Base-by-base conservation (phyloP, 1,284 basidiomycete genomes). In the Xerocomus amazonicus region DNA sequence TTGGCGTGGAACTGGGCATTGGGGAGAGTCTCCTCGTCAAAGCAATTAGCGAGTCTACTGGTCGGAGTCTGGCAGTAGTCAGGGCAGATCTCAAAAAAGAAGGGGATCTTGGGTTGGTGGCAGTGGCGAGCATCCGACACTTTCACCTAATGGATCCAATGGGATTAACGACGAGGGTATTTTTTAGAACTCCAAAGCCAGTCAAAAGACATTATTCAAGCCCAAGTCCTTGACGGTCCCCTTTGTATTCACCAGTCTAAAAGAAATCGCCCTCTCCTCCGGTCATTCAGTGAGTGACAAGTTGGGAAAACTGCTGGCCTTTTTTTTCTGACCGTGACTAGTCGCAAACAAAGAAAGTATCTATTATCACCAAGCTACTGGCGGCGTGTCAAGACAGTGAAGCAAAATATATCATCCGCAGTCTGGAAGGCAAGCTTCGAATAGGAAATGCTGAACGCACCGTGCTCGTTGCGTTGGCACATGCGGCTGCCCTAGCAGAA, bases 381-480 rank as follows among this genome's bases (percentile, higher is more conserved):
- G 92, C 95, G 2, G 87, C 92, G 5, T 99, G 95, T 63, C 86
- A 92, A 62, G 90, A 85, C 40, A 77, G 82, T 35, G 87, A 91
- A 65, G 94, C 96, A 19, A 99, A 98, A 68, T 99, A 96, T 67
- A 90, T 99, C 55, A 88, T 99, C 46, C 87, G 97, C 43, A 93
- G 90, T 67, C 71, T 99, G 57, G 96, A 98, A 71, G 97, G 97
- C 49, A 99, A 99, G 70, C 80, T 99, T 33, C 84, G 97, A 6
- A 99, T 99, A 63, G 93, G 97, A 39, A 87, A 99, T 59, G 97
- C 97, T 3, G 97, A 99, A 66, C 84, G 91, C 48, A 95, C 94
- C 0, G 87, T 97, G 7, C 75, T 97, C 16, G 88, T 95, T 27
- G 89, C 92, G 17, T 73, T 97, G 31, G 89, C 92, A 0, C 90